Base-by-base conservation (phyloP, 164 flowering plant species). In the Stephania cephalantha region DNA sequence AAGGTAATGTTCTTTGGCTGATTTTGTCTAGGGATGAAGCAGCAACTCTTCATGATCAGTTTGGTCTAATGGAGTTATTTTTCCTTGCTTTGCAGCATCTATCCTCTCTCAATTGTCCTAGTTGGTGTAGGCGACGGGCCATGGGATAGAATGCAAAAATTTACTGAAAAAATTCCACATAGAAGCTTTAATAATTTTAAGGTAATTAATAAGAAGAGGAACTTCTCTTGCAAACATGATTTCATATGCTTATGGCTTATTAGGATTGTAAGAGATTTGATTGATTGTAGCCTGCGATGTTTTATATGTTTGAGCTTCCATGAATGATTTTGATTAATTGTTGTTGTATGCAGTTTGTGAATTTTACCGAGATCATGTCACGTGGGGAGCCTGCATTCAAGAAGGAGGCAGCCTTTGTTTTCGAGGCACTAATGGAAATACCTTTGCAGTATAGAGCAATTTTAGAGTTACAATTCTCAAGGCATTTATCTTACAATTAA, bases 51-150 rank as follows among this genome's bases (percentile, higher is more conserved):
- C 42, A 25, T 9, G 66, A 29, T 35, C 42, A 35, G 65, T 30
- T 65, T 10, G 18, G 10, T 69, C 80, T 78, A 15, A 70, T 70
- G 17, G 18, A 18, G 46, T 30, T 45, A 17, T 65, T 22, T 31
- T 35, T 29, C 75, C 53, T 10, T 52, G 11, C 48, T 30, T 77
- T 82, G 75, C 68, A 88, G 89, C 69, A 72, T 82, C 9, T 83
- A 77, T 73, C 85, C 89, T 18, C 58, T 88, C 67, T 88, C 91
- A 68, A 86, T 88, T 52, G 84, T 88, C 15, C 20, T 88, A 79
- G 88, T 88, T 61, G 91, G 90, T 3, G 88, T 86, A 50, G 90
- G 90, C 30, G 90, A 87, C 75, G 90, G 87, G 20, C 90, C 90
- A 0, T 86, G 90, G 90, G 90, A 86, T 69, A 83, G 79, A 83